Conservation (phyloP, 768 basidiomycete species). For the Boletellus ananas region DNA sequence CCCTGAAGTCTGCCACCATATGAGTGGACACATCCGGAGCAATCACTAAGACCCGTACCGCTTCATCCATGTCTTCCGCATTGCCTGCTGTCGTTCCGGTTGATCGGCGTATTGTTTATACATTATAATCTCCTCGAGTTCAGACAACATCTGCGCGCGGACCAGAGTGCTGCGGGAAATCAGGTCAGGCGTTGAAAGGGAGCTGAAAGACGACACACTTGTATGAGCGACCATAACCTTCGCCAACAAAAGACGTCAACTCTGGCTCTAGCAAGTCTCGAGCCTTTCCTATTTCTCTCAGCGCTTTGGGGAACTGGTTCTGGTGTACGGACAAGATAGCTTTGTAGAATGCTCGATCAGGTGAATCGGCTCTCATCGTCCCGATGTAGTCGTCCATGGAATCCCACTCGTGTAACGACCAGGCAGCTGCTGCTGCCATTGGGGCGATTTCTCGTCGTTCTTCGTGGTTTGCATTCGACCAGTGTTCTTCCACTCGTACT, state of each 20-base stretch:
- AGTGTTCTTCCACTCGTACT: conserved; percentile 79
- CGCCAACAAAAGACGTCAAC: conserved; percentile 85
- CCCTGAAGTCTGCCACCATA: conserved; percentile 67
- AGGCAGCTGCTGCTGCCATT: conserved; percentile 94
- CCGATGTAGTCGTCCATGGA: conserved; percentile 96
- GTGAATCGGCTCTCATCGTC: conserved; percentile 89
- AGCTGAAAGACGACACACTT: conserved; percentile 55
- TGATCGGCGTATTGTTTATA: conserved; percentile 96
- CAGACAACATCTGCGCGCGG: conserved; percentile 96
- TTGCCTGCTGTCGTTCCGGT: conserved; percentile 84
- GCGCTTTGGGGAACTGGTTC: conserved; percentile 90
- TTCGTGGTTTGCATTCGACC: conserved; percentile 79
- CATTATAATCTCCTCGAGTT: conserved; percentile 94
- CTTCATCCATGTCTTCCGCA: conserved; percentile 97
- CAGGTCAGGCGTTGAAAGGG: conserved; percentile 7
- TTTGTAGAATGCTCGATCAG: conserved; percentile 93
- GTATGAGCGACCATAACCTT: conserved; percentile 96
- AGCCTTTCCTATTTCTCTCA: conserved; percentile 86
- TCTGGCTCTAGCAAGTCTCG: conserved; percentile 91
- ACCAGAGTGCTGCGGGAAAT: conserved; percentile 73
- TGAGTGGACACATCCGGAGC: not conserved
- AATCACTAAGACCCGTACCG: conserved; percentile 46
- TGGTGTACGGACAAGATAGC: conserved; percentile 96
- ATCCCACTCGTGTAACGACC: conserved; percentile 97
- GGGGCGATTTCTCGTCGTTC: conserved; percentile 90